Base-by-base conservation (phyloP, 164 flowering plant genomes). In the Sextonia rubra region DNA sequence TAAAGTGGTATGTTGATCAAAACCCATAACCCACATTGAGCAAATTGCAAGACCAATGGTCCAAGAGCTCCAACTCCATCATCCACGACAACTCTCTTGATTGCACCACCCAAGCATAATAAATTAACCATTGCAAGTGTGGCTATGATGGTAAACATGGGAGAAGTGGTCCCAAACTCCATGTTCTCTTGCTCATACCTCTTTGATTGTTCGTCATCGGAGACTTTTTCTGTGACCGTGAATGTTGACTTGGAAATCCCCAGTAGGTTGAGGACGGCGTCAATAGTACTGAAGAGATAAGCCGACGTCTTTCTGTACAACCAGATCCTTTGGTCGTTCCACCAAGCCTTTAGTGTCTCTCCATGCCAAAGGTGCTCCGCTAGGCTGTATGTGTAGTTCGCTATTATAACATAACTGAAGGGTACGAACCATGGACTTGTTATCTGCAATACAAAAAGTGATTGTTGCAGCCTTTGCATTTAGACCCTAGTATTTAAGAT, bases 401-500 rank as follows among this genome's bases (percentile, higher is more conserved):
- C 79, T 0, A 82, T 0, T 3, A 83, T 77, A 60, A 87, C 86
- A 74, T 80, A 90, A 0, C 83, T 82, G 69, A 88, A 88, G 14
- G 94, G 92, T 12, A 89, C 64, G 73, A 87, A 73, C 96, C 94
- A 92, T 3, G 74, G 80, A 77, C 88, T 90, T 55, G 91, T 82
- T 26, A 64, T 27, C 66, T 64, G 66, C 26, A 64, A 27, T 26
- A 17, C 66, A 27, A 2, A 17, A 64, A 64, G 23, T 29, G 30
- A 29, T 29, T 29, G 30, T 29, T 29, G 30, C 2, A 29, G 30
- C 4, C 30, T 29, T 29, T 0, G 4, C 30, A 29, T 4, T 29
- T 29, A 29, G 2, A 29, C 30, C 30, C 30, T 29, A 4, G 2
- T 29, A 29, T 29, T 2, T 29, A 29, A 29, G 30, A 29, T 1